Conservation (phyloP, 2,329 filamentous ascomycete genomes). For the Hypocreales sp. region DNA sequence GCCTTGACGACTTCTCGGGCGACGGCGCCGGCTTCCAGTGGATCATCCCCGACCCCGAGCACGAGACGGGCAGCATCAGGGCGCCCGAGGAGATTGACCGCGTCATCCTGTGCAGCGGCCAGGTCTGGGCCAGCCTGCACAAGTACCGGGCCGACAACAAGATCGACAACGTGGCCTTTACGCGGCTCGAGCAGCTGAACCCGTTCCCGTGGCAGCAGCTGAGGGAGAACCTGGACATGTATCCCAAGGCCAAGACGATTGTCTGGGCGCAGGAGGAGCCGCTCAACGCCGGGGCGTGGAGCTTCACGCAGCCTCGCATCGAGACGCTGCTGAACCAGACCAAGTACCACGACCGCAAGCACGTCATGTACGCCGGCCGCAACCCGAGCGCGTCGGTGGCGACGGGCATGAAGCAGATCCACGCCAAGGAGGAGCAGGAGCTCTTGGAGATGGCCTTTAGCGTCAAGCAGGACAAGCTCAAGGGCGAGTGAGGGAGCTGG, state of each 20-base stretch:
- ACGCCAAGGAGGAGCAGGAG: constrained; percentile 86
- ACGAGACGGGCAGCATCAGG: constrained; percentile 60
- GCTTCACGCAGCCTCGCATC: constrained; percentile 90
- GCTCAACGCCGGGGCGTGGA: constrained; percentile 93
- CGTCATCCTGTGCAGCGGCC: constrained; percentile 85
- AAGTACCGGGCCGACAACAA: constrained; percentile 83
- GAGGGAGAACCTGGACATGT: constrained; percentile 89
- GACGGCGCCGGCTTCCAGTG: constrained; percentile 81
- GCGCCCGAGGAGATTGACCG: constrained; percentile 78
- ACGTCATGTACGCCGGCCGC: constrained; percentile 93
- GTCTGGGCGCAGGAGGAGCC: constrained; percentile 98
- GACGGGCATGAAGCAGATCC: constrained; percentile 75
- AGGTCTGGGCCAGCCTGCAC: constrained; percentile 79
- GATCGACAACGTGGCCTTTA: constrained; percentile 83
- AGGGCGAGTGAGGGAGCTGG: constrained; percentile 41
- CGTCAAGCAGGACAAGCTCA: constrained; percentile 53
- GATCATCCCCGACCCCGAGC: constrained; percentile 85
- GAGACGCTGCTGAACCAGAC: constrained; percentile 94
- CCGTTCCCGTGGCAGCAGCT: constrained; percentile 98
- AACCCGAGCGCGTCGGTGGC: constrained; percentile 88
- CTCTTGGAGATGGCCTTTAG: constrained; percentile 52
- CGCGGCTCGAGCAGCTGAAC: constrained; percentile 92
- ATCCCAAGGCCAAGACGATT: constrained; percentile 94
- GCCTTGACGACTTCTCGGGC: constrained; percentile 79
- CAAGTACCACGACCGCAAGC: constrained; percentile 79